These are phyloP conservation scores for Penicillium frequentans DNA, from an alignment of 2,329 filamentous ascomycete species.

Conservation along the genomic window DNA sequence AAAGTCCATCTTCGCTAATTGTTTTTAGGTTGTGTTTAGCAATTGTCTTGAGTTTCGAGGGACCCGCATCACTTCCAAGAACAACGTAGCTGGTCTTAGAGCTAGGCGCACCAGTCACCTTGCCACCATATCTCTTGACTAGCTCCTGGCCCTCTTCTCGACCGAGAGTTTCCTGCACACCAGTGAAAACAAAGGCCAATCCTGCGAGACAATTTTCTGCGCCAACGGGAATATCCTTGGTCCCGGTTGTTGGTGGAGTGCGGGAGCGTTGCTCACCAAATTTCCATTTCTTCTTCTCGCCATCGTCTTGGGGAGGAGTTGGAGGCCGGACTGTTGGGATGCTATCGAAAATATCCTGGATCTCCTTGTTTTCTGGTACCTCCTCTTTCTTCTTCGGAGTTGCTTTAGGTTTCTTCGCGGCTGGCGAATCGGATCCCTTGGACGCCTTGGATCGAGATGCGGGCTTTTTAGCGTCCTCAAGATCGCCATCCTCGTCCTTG, in stretches of 20 bases:
- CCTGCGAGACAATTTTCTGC: constrained; percentile 88
- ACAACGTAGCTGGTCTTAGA: constrained; percentile 94
- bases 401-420: constrained; percentile 52
- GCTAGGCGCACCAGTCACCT: constrained; percentile 80
- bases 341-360: constrained; percentile 83
- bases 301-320: constrained; percentile 73
- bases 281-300: constrained; percentile 72
- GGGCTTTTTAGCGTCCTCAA: constrained; percentile 62
- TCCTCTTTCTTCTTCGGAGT: constrained; percentile 59
- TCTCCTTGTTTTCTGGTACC: constrained; percentile 65
- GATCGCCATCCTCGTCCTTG: constrained; percentile 55
- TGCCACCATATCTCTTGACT: constrained; percentile 92
- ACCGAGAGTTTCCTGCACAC: constrained; percentile 74
- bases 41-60: constrained; percentile 89
- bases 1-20: constrained; percentile 90
- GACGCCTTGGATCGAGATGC: constrained; percentile 35
- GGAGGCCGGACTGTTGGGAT: constrained; percentile 82
- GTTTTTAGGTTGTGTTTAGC: constrained; percentile 77
- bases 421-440: constrained; percentile 36
- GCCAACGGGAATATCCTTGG: constrained; percentile 74
- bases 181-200: constrained; percentile 92
- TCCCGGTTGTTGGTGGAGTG: constrained; percentile 62
- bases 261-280: constrained; percentile 65
- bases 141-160: constrained; percentile 82
- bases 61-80: constrained; percentile 85